Base-by-base conservation (phyloP, 2,329 filamentous ascomycete species). In the Cadophora sp. region DNA sequence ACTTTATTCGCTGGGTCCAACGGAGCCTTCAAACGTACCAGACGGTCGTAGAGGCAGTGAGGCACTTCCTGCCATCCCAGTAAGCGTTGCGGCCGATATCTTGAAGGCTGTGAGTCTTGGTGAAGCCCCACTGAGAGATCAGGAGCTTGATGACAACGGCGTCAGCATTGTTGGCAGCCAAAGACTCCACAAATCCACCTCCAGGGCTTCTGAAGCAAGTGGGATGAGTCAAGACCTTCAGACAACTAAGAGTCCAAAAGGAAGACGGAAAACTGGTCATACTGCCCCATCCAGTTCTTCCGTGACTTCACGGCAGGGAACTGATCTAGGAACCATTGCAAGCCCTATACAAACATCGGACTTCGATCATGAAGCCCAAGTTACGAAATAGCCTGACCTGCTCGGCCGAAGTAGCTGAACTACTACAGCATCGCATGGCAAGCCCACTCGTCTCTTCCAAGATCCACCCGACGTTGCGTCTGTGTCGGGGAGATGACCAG, bases 351-450 rank as follows among this genome's bases (percentile, higher is more conserved):
- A 55, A 26, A 50, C n/a, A n/a, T 7, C 48, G 46, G n/a, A 55
- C 12, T 61, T 68, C 56, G 66, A 68, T 46, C 61, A 50, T n/a
- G 66, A 68, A 37, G 62, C 66, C 16, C 62, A 68, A 48, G 37
- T 34, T 4, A 43, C 50, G 27, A 64, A 24, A 16, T 56, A 56
- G 19, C 14, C 16, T 26, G 22, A 51, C 12, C 16, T 43, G 7
- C 34, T 37, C 14, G 34, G 1, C 34, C 34, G 7, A 11, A 4
- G 34, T 11, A 2, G 7, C 14, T 37, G 34, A 37, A 37, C 34
- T 4, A 12, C 34, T 37, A 37, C 14, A 37, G 34, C 7, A 4
- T 37, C 7, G 34, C 1, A 37, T 12, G 34, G 9, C 34, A 12
- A 9, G 14, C 14, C 34, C 34, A 37, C 34, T 53, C 50, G 27